Base-by-base conservation (phyloP, 306 rosid genomes). In the Arachis hypogaea region DNA sequence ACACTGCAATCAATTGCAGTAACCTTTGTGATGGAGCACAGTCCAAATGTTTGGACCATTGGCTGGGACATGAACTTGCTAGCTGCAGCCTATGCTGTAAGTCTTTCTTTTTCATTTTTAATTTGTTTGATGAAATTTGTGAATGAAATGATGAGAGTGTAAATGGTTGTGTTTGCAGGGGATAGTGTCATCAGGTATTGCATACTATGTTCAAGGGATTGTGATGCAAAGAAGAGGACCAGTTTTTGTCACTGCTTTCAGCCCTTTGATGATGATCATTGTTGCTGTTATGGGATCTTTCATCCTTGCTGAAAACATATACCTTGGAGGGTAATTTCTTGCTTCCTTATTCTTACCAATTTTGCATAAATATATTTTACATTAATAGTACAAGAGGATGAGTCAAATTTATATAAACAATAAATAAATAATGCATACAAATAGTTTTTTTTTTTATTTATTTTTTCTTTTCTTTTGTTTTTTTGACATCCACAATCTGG, bases 221-320 rank as follows among this genome's bases (percentile, higher is more conserved):
- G 94, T 94, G 10, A 88, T 86, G 91, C 77, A 88, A 81, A 88
- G 85, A 69, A 87, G 88, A 81, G 99, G 99, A 4, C 99, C 97
- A 1, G 99, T 94, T 54, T 94, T 94, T n/a, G 97, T 81, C 7
- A 92, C 99, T 2, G 94, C 99, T 69, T 94, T 94, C 65, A 92
- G 97, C 79, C 99, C 99, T 73, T 77, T 94, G 63, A 92, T 90
- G 92, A 92, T 92, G 97, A 90, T 94, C 81, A 88, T 94, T 40
- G 97, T 89, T 1, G 97, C 97, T 2, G 63, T 86, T 44, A 89
- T 94, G 87, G 99, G 93, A 4, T 84, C 97, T 63, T 85, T 94
- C 81, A 88, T 94, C 72, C 92, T 94, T 6, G 90, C 95, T 2
- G 97, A 94, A 66, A 84, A 88, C 18, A 82, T 89, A 45, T 90